These are phyloP conservation scores for Pachysandra terminalis DNA, from an alignment of 164 flowering plant species.

Conservation along the genomic window DNA sequence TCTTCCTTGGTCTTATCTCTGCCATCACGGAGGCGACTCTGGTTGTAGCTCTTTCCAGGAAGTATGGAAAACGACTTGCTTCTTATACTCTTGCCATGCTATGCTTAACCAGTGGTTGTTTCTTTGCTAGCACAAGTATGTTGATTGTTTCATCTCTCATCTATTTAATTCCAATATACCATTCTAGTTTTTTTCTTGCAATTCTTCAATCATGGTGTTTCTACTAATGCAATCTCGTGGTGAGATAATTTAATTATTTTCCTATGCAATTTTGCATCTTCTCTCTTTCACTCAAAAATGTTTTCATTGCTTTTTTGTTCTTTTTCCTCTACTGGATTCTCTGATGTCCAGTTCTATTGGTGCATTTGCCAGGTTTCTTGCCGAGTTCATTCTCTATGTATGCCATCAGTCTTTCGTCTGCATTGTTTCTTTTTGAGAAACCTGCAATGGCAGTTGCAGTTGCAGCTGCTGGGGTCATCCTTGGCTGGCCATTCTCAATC, in stretches of 20 bases:
- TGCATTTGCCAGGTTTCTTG: conserved; percentile 65
- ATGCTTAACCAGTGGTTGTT: conserved; percentile 94
- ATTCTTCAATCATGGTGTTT: background rate
- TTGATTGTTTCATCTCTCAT: conserved; percentile 10
- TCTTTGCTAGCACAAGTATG: conserved; percentile 97
- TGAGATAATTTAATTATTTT: background rate
- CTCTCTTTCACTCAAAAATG: background rate
- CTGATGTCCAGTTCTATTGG: background rate
- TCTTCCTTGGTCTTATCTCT: conserved; percentile 80
- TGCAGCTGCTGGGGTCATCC: conserved; percentile 80
- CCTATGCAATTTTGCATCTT: background rate
- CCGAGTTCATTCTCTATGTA: conserved; percentile 99
- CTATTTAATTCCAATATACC: background rate
- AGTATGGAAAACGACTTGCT: conserved; percentile 91
- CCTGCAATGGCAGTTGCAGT: conserved; percentile 73
- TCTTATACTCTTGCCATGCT: conserved; percentile 91
- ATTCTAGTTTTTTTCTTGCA: background rate
- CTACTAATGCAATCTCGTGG: background rate
- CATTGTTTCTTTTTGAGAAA: conserved; percentile 72
- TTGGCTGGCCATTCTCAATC: conserved; percentile 98
- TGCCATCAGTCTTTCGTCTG: conserved; percentile 85
- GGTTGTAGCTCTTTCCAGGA: conserved; percentile 85
- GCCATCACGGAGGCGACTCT: conserved; percentile 67
- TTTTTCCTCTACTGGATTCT: background rate
- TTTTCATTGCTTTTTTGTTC: background rate